A percentile compares a stretch with the other conserved stretches of the same genome.
These are phyloP conservation scores for Poronia punctata DNA, from an alignment of 495 filamentous ascomycete genomes.

Conservation along the genomic window DNA sequence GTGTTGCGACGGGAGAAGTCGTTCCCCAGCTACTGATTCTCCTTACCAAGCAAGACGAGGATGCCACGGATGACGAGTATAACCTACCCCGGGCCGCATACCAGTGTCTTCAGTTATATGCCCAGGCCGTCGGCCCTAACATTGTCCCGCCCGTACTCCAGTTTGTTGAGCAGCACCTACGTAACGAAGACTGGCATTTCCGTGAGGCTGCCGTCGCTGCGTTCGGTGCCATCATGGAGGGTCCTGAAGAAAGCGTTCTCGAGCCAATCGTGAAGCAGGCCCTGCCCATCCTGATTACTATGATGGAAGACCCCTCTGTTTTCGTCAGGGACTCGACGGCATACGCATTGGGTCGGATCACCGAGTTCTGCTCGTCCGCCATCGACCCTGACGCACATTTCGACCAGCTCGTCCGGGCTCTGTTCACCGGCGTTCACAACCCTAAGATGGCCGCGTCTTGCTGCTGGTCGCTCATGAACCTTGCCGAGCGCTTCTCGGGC, in stretches of 20 bases:
- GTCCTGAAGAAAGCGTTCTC: slow-evolving; percentile 80
- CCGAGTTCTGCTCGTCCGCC: slow-evolving; percentile 78
- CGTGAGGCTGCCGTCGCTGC: slow-evolving; percentile 94
- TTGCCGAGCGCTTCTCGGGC: slow-evolving; percentile 88
- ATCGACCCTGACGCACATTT: slow-evolving; percentile 81
- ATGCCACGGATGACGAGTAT: slow-evolving; percentile 93
- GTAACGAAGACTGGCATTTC: slow-evolving; percentile 82
- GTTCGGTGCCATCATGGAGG: slow-evolving; percentile 99
- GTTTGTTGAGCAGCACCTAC: slow-evolving; percentile 88
- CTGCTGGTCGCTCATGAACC: slow-evolving; percentile 98
- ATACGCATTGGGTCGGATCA: slow-evolving; percentile 92
- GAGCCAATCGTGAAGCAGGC: slow-evolving; percentile 93
- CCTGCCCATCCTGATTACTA: slow-evolving; percentile 77
- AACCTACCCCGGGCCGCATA: slow-evolving; percentile 93
- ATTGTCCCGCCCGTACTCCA: slow-evolving; percentile 75
- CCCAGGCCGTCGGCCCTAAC: slow-evolving; percentile 75
- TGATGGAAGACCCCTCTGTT: slow-evolving; percentile 89
- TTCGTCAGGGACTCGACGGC: slow-evolving; percentile 96
- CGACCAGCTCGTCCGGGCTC: slow-evolving; percentile 69
- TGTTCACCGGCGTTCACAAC: slow-evolving; percentile 88
- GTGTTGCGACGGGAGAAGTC: slow-evolving; percentile 83
- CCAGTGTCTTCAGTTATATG: slow-evolving; percentile 91
- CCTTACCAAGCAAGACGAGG: slow-evolving; percentile 94
- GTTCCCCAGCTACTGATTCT: slow-evolving; percentile 83
- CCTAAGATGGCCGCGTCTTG: slow-evolving; percentile 96